Conservation (phyloP, 257 asterid species). For the Solanum neorickii region DNA sequence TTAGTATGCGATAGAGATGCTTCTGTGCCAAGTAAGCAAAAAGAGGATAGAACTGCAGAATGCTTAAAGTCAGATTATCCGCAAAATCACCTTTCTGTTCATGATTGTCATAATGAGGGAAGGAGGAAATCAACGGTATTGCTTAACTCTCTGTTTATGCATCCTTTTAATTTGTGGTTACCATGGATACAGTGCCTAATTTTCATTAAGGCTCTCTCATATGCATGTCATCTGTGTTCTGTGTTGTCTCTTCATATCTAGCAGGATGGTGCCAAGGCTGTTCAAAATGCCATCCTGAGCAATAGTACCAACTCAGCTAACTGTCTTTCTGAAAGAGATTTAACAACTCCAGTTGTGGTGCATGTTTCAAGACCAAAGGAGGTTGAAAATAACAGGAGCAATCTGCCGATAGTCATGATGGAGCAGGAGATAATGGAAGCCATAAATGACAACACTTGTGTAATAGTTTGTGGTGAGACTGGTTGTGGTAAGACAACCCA, state of each 20-base stretch:
- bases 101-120: constrained; percentile 12
- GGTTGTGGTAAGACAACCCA: constrained; percentile 99
- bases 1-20: constrained; percentile 9
- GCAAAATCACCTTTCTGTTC: constrained; percentile 4
- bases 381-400: constrained; percentile 58
- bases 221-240: not conserved
- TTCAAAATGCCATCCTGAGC: constrained; percentile 6
- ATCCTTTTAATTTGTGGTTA: not conserved
- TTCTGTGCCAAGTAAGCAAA: constrained; percentile 13
- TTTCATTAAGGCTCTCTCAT: not conserved
- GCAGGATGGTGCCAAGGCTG: constrained; percentile 29
- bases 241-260: not conserved
- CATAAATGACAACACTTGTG: constrained; percentile 48
- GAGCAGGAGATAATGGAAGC: constrained; percentile 99
- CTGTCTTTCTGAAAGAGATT: constrained; percentile 12
- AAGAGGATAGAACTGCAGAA: constrained; percentile 10
- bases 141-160: not conserved
- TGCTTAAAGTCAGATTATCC: constrained; percentile 11
- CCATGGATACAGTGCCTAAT: not conserved
- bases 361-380: constrained; percentile 67
- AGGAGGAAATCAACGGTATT: constrained; percentile 26
- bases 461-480: constrained; percentile 91
- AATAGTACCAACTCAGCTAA: constrained; percentile 9
- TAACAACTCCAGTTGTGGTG: constrained; percentile 48
- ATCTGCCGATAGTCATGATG: constrained; percentile 91